Base-by-base conservation (phyloP, 2,329 filamentous ascomycete genomes). In the Didymella keratinophila region DNA sequence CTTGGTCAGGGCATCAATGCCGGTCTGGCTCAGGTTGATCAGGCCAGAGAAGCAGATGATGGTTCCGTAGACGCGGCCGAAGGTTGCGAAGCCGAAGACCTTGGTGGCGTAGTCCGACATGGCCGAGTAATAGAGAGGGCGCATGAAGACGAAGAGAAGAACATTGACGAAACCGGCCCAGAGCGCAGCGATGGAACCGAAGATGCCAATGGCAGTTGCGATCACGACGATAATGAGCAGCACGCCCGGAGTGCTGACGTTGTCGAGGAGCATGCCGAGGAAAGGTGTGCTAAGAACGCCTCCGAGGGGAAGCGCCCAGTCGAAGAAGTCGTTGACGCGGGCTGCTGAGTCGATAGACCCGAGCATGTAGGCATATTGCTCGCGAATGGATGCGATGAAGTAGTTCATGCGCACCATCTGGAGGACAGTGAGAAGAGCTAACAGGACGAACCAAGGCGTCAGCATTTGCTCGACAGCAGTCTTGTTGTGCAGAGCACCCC, bases 21-120 rank as follows among this genome's bases (percentile, higher is more conserved):
- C 91, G 2, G 88, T 89, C 78, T 96, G 92, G 2, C 86, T 86
- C 66, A 97, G 91, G 75, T 95, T 96, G 71, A 92, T 83, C 2
- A 96, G 74, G 0, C 93, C 93, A 0, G 92, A 89, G 4, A 94
- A 78, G 77, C 91, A 95, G 66, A 96, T 95, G 62, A 96, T 90
- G 27, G 93, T 84, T 4, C 93, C 93, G 75, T 96, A 96, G 8
- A 97, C 91, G 44, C 90, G 95, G 27, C 93, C 93, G 70, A 96
- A 97, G 0, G 92, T 96, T 56, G 88, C 75, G 77, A 96, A 96
- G 5, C 93, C 93, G 73, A 97, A 97, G 21, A 96, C 92, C 76
- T 96, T 96, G 60, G 91, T 91, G 25, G 87, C 86, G 72, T 95
- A 96, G 78, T 96, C 93, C 39, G 89, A 93, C 67, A 96, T 91